phyloP scores from a whole-genome alignment of 805 yeast species.

The Metschnikowia kunwiensis region DNA sequence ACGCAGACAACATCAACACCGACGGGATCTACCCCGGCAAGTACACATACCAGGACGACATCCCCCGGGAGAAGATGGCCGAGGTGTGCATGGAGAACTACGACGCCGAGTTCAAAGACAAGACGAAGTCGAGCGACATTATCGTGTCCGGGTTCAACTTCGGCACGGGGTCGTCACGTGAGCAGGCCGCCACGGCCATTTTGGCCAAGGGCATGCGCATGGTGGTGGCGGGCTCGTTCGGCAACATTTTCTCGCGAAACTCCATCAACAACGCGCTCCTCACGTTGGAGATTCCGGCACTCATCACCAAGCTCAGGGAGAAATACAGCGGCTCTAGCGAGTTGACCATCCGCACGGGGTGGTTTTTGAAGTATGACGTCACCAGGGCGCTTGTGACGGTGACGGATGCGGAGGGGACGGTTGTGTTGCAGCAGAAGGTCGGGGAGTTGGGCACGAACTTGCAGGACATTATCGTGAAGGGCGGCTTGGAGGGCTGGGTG shows the following conservation, averaged over 20 bases:
- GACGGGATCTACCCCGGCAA: conserved; percentile 99
- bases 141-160: conserved; percentile 90
- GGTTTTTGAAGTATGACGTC: conserved; percentile 92
- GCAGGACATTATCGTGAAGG: conserved; percentile 95
- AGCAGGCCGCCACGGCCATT: conserved; percentile 98
- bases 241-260: conserved; percentile 94
- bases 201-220: conserved; percentile 89
- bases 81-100: conserved; percentile 99
- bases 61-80: conserved; percentile 93
- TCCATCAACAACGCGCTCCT: conserved; percentile 93
- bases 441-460: conserved; percentile 94
- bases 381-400: conserved; percentile 78
- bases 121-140: conserved; percentile 85
- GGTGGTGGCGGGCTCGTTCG: conserved; percentile 96
- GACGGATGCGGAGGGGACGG: conserved; percentile 57
- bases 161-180: conserved; percentile 98
- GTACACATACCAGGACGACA: conserved; percentile 97
- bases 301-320: conserved; percentile 73
- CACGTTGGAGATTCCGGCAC: conserved; percentile 88
- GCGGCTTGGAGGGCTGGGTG: conserved; percentile 99
- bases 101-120: conserved; percentile 80
- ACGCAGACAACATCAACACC: conserved; percentile 94
- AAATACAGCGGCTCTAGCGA: conserved; percentile 59
- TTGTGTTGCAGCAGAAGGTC: conserved; percentile 77
- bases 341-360: conserved; percentile 91